phyloP scores from a whole-genome alignment of 305 asterid species.

The Fraxinus baroniana region DNA sequence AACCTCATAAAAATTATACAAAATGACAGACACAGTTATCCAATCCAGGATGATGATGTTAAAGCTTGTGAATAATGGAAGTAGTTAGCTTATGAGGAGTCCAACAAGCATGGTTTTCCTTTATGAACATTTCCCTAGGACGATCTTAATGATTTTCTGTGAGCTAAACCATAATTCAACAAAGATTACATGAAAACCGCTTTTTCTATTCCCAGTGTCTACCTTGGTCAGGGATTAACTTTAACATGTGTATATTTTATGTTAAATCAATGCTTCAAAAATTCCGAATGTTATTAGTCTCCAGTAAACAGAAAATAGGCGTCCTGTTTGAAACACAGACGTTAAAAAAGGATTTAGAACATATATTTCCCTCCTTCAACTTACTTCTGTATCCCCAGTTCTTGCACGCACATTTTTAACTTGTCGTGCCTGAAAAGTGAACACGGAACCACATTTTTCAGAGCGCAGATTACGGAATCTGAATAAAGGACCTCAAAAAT shows the following conservation, averaged over 20 bases:
- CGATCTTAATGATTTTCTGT: conserved; percentile 15
- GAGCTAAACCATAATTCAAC: conserved; percentile 13
- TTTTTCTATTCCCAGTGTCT: conserved; percentile 4
- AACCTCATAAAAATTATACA: not conserved
- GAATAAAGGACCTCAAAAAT: conserved; percentile 24
- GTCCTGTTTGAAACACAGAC: conserved; percentile 14
- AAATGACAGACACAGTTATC: not conserved
- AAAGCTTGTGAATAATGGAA: not conserved
- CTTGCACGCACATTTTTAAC: conserved; percentile 66
- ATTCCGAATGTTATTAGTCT: not conserved
- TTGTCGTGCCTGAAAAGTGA: conserved; percentile 67
- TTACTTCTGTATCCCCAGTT: conserved; percentile 75
- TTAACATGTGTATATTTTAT: conserved; percentile 1
- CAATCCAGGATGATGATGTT: not conserved
- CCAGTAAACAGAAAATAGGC: conserved; percentile 12
- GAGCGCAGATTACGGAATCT: conserved; percentile 15
- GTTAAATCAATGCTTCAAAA: not conserved
- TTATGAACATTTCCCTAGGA: not conserved
- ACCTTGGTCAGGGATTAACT: not conserved
- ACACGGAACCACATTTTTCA: conserved; percentile 25
- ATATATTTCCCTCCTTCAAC: conserved; percentile 34
- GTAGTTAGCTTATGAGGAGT: not conserved
- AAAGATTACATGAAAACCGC: not conserved
- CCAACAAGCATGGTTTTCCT: conserved; percentile 11
- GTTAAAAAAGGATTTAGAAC: conserved; percentile 15